Evolutionary conservation across 1,139 yeast genomes (phyloP), one percentile per base, ranked within the genome.

Genomic region (Yamadazyma diddensiae): DNA sequence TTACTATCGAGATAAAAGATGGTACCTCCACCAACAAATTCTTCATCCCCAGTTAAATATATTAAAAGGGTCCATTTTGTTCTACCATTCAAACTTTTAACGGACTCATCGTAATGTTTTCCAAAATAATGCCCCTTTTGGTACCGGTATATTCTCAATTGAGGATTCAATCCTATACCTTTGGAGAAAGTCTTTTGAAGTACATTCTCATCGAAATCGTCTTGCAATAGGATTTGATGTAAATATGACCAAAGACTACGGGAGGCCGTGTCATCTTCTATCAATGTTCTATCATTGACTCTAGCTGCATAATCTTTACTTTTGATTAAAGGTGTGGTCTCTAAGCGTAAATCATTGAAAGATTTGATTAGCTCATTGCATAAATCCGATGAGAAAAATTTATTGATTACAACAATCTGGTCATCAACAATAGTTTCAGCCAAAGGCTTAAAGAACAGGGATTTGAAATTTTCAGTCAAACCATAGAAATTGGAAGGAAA

Each of bases 21-120:
- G 0, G 85, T 79, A n/a, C 75, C 81, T 2, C 86, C 86, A 6
- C 85, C 85, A 12, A 45, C 44, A 33, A 78, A 70, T 25, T 75
- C 79, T 1, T 71, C 75, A 25, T 59, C 73, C 0, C 82, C 85
- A 1, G 81, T 75, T 26, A 79, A 56, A 45, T 79, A 79, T 1
- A 79, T 59, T 28, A 79, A 57, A 21, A 79, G 51, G 0, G 86
- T 79, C 85, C 85, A 78, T 38, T 59, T 65, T 0, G 84, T 78
- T 9, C 38, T 49, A 2, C 77, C 77, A 24, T 50, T 40, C 13
- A 30, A 19, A 5, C 30, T 27, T 8, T 35, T 33, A 2, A 77
- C 82, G 8, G 77, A 64, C 29, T 79, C 85, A 44, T 79, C 86
- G 45, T 77, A 79, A 48, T 79, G 85, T 41, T 72, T 66, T 4